Conservation (phyloP, 148 eudicot genomes). For the Amaranthus hypochondriacus region DNA sequence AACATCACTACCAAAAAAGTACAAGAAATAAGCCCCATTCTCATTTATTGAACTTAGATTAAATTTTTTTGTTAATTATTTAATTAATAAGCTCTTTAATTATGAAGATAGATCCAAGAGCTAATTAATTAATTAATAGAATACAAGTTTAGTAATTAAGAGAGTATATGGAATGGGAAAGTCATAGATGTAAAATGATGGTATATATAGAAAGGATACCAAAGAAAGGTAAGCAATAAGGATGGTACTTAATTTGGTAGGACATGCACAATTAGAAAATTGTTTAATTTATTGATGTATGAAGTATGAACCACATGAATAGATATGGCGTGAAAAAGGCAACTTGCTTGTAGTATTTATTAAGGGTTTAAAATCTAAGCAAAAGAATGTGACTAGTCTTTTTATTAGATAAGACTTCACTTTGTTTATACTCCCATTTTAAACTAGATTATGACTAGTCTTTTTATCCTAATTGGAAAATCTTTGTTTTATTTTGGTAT, state of each 20-base stretch:
- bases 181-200: no score
- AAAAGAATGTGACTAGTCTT: not conserved
- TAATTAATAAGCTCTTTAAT: no score
- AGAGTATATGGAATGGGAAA: not conserved
- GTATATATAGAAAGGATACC: not conserved
- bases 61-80: no score
- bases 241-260: not conserved
- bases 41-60: no score
- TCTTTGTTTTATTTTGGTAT: no score
- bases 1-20: constrained; percentile 10
- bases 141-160: not conserved
- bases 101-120: no score
- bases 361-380: constrained; percentile 10
- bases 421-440: not conserved
- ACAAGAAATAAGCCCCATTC: not conserved
- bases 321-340: not conserved
- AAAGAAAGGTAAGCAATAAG: not conserved
- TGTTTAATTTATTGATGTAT: not conserved
- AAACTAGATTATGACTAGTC: no score
- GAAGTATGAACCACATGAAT: constrained; percentile 7
- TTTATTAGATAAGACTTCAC: not conserved
- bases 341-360: not conserved
- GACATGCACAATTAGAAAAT: not conserved
- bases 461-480: no score
- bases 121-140: not conserved